These are phyloP conservation scores for Trichoderma koningii DNA, from an alignment of 2,329 filamentous ascomycete species.

Conservation along the genomic window DNA sequence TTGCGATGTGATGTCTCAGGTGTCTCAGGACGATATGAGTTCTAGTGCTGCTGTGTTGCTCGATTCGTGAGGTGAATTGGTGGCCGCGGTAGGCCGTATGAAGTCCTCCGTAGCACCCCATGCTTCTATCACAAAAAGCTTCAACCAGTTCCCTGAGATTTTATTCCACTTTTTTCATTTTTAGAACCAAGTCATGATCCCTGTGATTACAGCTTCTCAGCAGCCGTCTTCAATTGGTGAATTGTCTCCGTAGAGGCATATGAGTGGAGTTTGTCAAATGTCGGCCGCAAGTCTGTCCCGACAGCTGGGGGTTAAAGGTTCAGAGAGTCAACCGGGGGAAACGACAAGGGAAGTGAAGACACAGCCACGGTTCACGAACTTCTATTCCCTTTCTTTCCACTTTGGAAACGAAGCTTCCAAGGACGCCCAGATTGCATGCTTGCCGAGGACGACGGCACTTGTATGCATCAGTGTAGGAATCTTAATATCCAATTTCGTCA, in stretches of 20 bases:
- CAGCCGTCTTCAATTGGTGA: constrained; percentile 8
- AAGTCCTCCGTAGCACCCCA: constrained; percentile 3
- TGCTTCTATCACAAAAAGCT: constrained; percentile 22
- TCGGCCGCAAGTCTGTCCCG: constrained; percentile 23
- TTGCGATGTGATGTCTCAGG: constrained; percentile 16
- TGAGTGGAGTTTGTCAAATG: constrained; percentile 20
- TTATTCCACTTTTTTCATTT: not conserved
- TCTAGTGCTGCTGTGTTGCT: not conserved
- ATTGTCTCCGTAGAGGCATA: constrained; percentile 21
- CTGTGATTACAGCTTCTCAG: not conserved
- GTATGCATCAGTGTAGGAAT: not conserved
- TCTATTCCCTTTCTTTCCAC: constrained; percentile 12
- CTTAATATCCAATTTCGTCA: constrained; percentile 5
- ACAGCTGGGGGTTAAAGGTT: constrained; percentile 16
- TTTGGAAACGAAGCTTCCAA: constrained; percentile 1
- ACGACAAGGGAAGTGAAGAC: constrained; percentile 1
- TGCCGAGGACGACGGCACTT: not conserved
- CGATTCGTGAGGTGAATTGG: constrained; percentile 8
- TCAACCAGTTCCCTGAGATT: constrained; percentile 7
- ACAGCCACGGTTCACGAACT: constrained; percentile 17
- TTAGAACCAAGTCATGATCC: constrained; percentile 10
- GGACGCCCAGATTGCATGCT: not conserved
- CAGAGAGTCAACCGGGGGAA: constrained; percentile 6
- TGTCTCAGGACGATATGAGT: not conserved
- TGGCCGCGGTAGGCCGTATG: constrained; percentile 1